Evolutionary conservation across 2,329 filamentous ascomycete species (phyloP), one percentile per base, ranked within the genome.

Genomic region (Talaromyces marneffei): DNA sequence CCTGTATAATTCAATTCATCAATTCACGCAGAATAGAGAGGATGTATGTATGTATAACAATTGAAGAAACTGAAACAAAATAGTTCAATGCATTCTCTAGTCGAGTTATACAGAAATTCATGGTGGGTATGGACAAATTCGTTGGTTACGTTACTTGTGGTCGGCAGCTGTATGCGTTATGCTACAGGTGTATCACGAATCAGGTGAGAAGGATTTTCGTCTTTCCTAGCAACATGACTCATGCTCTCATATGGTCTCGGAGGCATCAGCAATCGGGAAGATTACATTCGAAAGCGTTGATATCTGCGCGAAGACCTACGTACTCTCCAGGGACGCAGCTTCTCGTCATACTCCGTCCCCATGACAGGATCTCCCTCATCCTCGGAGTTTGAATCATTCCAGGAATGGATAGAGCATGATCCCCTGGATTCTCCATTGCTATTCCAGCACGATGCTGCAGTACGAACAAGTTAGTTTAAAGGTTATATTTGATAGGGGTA

Each of bases 401-500:
- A 94, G 1, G 85, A 85, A 71, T 96, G 91, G 18, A 93, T 73
- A 0, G 88, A 88, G 65, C 89, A 91, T 1, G 90, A 93, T 12
- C 90, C 90, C 16, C 84, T 81, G 0, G 85, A 82, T 73, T 88
- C 86, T 53, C 86, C 87, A 76, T 86, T 89, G 23, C 90, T 90
- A 66, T 92, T 92, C 87, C 90, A 91, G 0, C 87, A 86, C 8
- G 91, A 94, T 40, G 91, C 91, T 90, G 64, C n/a, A 31, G 25
- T 1, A n/a, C 10, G 39, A 12, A 40, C 14, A 14, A 7, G 18
- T 55, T 23, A 44, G 62, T 14, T 29, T 60, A 42, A 27, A 46
- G 4, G 42, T 63, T 27, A 62, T n/a, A 2, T 16, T 39, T 2
- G 6, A 40, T 7, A n/a, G 4, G 29, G 18, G 10, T 9, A n/a